Evolutionary conservation across 345 rosid species (phyloP).

Genomic region (Citrus medica): DNA sequence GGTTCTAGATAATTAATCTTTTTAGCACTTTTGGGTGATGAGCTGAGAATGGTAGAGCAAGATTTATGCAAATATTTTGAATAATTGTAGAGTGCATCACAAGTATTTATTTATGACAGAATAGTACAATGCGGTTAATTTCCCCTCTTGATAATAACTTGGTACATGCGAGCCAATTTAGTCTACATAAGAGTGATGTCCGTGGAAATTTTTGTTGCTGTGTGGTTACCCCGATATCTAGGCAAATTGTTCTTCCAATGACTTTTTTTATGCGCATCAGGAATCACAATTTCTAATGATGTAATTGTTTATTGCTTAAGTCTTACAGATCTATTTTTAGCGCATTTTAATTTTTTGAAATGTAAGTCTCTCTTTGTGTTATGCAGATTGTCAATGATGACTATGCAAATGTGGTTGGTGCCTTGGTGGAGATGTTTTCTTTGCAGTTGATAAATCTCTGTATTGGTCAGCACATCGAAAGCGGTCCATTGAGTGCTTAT

Average conservation of each 20-base stretch:
- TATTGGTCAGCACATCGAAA: slow-evolving; percentile 92
- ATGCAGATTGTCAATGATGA: slow-evolving; percentile 19
- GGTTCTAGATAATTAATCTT: too few species aligned
- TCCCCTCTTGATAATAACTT: background rate
- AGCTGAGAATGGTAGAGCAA: too few species aligned
- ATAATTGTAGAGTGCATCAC: background rate
- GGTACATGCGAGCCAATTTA: background rate
- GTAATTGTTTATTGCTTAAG: background rate
- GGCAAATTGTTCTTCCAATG: background rate
- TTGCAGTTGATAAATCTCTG: slow-evolving; percentile 64
- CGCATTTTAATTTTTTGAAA: background rate
- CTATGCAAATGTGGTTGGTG: slow-evolving; percentile 54
- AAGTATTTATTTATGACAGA: background rate
- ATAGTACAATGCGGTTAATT: background rate
- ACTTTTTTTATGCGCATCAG: background rate
- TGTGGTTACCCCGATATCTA: background rate
- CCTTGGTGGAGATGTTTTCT: slow-evolving; percentile 70
- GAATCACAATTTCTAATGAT: background rate
- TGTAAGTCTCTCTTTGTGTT: slow-evolving; percentile 1
- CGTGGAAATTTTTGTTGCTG: background rate
- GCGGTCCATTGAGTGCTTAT: slow-evolving; percentile 89
- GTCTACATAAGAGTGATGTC: background rate
- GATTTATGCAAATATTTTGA: too few species aligned
- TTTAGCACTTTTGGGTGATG: too few species aligned
- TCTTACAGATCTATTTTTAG: background rate